Percentiles rank a stretch among this genome's conserved stretches.
Evolutionary conservation across 108 stramenopile genomes (phyloP).

Genomic region (Stephanodiscus minutulus): DNA sequence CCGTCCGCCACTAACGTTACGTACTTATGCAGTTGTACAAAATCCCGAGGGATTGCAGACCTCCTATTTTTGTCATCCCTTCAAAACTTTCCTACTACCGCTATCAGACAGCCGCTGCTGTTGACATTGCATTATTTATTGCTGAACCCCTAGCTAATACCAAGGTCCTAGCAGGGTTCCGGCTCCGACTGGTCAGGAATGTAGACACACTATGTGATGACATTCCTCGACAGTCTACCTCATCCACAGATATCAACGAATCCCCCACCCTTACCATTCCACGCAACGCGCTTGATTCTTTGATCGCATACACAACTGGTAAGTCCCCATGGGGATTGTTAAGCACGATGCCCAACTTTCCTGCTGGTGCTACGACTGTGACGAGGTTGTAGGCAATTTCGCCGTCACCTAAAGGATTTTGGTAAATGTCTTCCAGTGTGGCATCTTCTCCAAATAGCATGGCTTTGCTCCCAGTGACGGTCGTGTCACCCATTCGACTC

Average conservation of each 20-base stretch:
- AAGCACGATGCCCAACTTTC: constrained; percentile 87
- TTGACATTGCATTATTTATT: neutral
- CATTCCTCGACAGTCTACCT: constrained; percentile 76
- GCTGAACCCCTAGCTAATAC: constrained; percentile 23
- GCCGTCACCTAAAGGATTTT: constrained; percentile 1
- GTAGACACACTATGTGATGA: constrained; percentile 76
- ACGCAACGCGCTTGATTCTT: constrained; percentile 70
- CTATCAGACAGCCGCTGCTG: neutral
- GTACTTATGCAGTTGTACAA: too few species aligned
- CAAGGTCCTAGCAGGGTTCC: constrained; percentile 46
- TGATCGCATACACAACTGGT: constrained; percentile 84
- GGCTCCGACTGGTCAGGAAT: constrained; percentile 55
- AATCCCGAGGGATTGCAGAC: too few species aligned
- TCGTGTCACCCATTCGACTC: constrained; percentile 39
- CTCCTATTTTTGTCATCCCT: too few species aligned
- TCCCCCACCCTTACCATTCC: constrained; percentile 76
- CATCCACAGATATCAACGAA: constrained; percentile 79
- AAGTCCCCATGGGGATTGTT: constrained; percentile 77
- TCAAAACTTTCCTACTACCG: too few species aligned
- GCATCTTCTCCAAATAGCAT: constrained; percentile 36
- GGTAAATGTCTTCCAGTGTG: constrained; percentile 42
- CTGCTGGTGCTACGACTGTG: constrained; percentile 47
- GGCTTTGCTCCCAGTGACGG: constrained; percentile 8
- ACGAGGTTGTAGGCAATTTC: constrained; percentile 34
- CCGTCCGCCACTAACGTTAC: too few species aligned